These are phyloP conservation scores for Cutaneotrichosporon mucoides DNA, from an alignment of 1,284 basidiomycete genomes.

Conservation along the genomic window DNA sequence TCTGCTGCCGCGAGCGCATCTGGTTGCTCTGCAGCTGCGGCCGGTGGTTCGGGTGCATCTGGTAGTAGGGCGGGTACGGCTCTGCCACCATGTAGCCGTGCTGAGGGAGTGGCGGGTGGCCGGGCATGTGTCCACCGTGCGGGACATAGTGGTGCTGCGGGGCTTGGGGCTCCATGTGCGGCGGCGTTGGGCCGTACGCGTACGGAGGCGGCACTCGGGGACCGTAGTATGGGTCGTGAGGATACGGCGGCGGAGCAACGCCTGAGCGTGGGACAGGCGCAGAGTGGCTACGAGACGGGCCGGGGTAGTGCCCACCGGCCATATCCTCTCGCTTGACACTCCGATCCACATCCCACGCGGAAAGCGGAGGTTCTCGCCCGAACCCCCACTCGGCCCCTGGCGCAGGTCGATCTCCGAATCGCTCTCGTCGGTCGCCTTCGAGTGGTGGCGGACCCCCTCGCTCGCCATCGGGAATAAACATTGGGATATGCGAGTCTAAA, in stretches of 20 bases:
- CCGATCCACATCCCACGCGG: background rate
- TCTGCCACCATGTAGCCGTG: background rate
- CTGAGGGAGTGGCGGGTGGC: background rate
- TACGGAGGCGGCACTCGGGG: background rate
- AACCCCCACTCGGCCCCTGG: background rate
- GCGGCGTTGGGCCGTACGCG: background rate
- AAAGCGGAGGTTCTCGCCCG: background rate
- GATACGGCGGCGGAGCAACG: background rate
- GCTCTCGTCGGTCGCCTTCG: background rate
- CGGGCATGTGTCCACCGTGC: background rate
- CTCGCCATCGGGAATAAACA: background rate
- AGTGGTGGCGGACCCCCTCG: background rate
- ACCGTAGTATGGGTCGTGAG: background rate
- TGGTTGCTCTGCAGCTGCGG: background rate
- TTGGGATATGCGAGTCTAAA: background rate
- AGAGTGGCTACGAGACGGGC: background rate
- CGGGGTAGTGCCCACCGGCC: background rate
- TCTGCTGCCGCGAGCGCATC: constrained; percentile 28
- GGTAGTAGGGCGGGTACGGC: background rate
- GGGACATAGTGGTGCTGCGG: background rate
- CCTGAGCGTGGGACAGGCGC: background rate
- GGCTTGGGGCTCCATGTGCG: no score
- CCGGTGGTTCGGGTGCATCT: background rate
- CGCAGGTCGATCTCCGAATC: background rate
- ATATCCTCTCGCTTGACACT: background rate